Percentiles rank a stretch among this genome's conserved stretches.
Conservation (phyloP, 352 stramenopile species). For the Phytophthora multivora region DNA sequence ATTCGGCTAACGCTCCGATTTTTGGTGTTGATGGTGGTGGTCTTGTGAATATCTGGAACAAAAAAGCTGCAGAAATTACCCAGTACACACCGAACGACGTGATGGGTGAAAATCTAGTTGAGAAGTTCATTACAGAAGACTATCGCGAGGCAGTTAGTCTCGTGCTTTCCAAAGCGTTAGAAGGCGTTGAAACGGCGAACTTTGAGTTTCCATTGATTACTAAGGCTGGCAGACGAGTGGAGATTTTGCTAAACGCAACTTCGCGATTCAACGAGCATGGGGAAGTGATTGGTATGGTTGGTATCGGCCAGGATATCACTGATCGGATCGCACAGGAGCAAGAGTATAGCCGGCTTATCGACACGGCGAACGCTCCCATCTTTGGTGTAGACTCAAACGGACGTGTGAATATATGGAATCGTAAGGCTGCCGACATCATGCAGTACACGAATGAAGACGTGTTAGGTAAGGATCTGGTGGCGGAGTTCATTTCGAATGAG, state of each 20-base stretch:
- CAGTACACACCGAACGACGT: constrained; percentile 72
- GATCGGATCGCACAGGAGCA: constrained; percentile 60
- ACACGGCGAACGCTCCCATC: constrained; percentile 73
- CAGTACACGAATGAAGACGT: constrained; percentile 87
- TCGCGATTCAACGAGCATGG: constrained; percentile 62
- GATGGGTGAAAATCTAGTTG: constrained; percentile 61
- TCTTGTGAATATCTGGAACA: constrained; percentile 74
- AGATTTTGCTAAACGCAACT: constrained; percentile 81
- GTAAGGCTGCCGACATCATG: constrained; percentile 83
- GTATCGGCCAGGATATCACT: constrained; percentile 71
- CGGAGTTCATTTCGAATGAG: constrained; percentile 72
- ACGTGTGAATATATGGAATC: constrained; percentile 82
- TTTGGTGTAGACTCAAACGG: constrained; percentile 70
- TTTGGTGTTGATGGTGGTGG: constrained; percentile 81
- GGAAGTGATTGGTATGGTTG: constrained; percentile 68
- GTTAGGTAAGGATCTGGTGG: constrained; percentile 73
- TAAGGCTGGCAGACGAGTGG: constrained; percentile 64
- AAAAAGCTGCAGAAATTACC: constrained; percentile 72
- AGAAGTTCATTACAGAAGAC: constrained; percentile 63
- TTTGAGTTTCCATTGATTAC: constrained; percentile 83
- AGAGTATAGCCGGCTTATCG: constrained; percentile 65
- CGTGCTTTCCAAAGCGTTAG: constrained; percentile 56
- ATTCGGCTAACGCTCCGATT: constrained; percentile 84
- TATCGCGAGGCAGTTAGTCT: constrained; percentile 54
- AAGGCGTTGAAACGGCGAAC: constrained; percentile 58